Conservation (phyloP, 1,284 basidiomycete genomes). For the Naganishia liquefaciens region DNA sequence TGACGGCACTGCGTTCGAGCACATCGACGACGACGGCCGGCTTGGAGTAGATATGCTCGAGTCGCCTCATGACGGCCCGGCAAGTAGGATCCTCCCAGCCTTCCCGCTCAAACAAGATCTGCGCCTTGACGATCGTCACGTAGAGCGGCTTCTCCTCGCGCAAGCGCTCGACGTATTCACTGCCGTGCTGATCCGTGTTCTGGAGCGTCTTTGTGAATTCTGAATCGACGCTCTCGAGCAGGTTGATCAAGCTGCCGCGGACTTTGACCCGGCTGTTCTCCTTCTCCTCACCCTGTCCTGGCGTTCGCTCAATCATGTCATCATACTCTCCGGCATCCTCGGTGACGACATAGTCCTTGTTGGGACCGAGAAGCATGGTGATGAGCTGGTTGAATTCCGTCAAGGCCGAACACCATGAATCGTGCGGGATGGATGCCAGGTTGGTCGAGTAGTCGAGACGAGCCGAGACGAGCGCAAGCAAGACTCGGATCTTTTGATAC, state of each 20-base stretch:
- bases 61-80: constrained; percentile 87
- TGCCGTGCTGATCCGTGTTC: constrained; percentile 97
- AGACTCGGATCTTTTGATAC: constrained; percentile 92
- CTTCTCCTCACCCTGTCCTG: constrained; percentile 56
- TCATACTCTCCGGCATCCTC: constrained; percentile 92
- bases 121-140: constrained; percentile 85
- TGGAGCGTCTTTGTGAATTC: constrained; percentile 98
- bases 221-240: constrained; percentile 94
- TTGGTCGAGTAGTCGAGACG: constrained; percentile 81
- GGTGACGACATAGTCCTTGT: constrained; percentile 71
- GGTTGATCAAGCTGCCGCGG: constrained; percentile 88
- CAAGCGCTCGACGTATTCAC: constrained; percentile 93
- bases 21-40: constrained; percentile 91
- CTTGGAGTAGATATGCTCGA: constrained; percentile 99
- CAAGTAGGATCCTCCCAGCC: constrained; percentile 74
- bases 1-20: constrained; percentile 70
- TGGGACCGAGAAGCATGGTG: constrained; percentile 63
- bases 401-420: constrained; percentile 86
- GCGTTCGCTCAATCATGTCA: constrained; percentile 80
- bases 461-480: constrained; percentile 88
- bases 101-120: constrained; percentile 84
- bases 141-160: constrained; percentile 96
- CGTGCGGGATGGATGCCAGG: constrained; percentile 79
- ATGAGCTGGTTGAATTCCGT: constrained; percentile 86
- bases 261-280: constrained; percentile 57